Conservation (phyloP, 805 yeast genomes). For the Saccharomycopsis microspora region DNA sequence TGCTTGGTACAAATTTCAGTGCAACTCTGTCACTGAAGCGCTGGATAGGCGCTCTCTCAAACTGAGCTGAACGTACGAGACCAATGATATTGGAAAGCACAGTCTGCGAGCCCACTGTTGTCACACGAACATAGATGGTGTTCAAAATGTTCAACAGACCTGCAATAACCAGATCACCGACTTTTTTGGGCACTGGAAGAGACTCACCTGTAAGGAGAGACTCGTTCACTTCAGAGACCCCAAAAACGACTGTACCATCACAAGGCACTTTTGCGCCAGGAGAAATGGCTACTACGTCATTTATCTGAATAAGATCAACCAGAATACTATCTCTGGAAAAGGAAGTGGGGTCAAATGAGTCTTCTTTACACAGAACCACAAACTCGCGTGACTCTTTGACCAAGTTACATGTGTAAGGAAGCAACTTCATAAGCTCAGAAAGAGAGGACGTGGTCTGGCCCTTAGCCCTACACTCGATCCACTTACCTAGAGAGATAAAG, state of each 20-base stretch:
- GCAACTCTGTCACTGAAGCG: conserved; percentile 79
- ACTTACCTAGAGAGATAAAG: conserved; percentile 83
- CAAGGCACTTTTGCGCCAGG: conserved; percentile 91
- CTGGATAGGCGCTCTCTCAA: conserved; percentile 84
- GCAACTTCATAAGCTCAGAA: conserved; percentile 64
- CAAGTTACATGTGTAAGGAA: conserved; percentile 69
- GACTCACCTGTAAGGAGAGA: conserved; percentile 90
- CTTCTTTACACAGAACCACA: background rate
- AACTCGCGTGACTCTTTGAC: conserved; percentile 29
- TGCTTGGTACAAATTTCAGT: conserved; percentile 71
- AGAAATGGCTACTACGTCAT: conserved; percentile 64
- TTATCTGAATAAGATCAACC: conserved; percentile 64
- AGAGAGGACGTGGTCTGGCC: conserved; percentile 89
- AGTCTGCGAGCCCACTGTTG: conserved; percentile 70
- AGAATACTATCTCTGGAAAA: conserved; percentile 35
- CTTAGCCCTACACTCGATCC: conserved; percentile 84
- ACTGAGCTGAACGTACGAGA: conserved; percentile 82
- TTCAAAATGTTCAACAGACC: conserved; percentile 86
- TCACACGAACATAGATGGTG: conserved; percentile 54
- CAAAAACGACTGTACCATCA: conserved; percentile 73
- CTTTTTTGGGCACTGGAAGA: conserved; percentile 51
- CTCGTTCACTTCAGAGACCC: conserved; percentile 80
- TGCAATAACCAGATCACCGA: conserved; percentile 63
- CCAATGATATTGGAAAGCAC: conserved; percentile 79
- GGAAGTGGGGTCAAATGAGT: background rate